Percentiles rank a stretch among this genome's conserved stretches.
Evolutionary conservation across 495 filamentous ascomycete species (phyloP).

Genomic region (Neurospora intermedia): DNA sequence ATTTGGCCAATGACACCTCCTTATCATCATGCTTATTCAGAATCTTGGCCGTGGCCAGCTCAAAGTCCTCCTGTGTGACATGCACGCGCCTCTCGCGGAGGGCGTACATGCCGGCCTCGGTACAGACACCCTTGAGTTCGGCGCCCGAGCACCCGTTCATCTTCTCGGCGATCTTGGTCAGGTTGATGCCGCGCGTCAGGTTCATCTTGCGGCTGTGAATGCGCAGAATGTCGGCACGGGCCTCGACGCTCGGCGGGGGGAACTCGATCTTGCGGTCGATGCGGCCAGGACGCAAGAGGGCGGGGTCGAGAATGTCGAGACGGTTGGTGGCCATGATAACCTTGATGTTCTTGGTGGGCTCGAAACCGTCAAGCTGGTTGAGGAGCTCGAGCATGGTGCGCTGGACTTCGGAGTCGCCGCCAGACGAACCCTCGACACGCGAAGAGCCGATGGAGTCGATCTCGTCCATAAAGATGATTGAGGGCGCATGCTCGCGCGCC

Average conservation of each 20-base stretch:
- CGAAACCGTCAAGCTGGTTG: constrained; percentile 97
- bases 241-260: constrained; percentile 93
- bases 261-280: constrained; percentile 99
- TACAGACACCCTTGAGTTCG: constrained; percentile 95
- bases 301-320: constrained; percentile 92
- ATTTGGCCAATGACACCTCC: constrained; percentile 46
- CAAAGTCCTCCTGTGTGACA: constrained; percentile 98
- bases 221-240: constrained; percentile 91
- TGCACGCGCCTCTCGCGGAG: constrained; percentile 90
- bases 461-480: constrained; percentile 99
- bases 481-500: constrained; percentile 97
- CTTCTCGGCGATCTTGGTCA: constrained; percentile 97
- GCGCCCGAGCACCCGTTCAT: constrained; percentile 99
- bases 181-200: constrained; percentile 91
- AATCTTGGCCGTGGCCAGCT: constrained; percentile 97
- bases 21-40: constrained; percentile 99
- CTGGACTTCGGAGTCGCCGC: constrained; percentile 97
- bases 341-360: constrained; percentile 99
- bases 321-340: constrained; percentile 99
- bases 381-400: constrained; percentile 98
- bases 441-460: constrained; percentile 98
- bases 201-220: constrained; percentile 99
- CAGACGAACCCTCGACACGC: constrained; percentile 87
- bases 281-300: constrained; percentile 82
- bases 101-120: constrained; percentile 95